Evolutionary conservation across 495 filamentous ascomycete genomes (phyloP), one percentile per base, ranked within the genome.

Genomic region (Beverwykella pulmonaria): DNA sequence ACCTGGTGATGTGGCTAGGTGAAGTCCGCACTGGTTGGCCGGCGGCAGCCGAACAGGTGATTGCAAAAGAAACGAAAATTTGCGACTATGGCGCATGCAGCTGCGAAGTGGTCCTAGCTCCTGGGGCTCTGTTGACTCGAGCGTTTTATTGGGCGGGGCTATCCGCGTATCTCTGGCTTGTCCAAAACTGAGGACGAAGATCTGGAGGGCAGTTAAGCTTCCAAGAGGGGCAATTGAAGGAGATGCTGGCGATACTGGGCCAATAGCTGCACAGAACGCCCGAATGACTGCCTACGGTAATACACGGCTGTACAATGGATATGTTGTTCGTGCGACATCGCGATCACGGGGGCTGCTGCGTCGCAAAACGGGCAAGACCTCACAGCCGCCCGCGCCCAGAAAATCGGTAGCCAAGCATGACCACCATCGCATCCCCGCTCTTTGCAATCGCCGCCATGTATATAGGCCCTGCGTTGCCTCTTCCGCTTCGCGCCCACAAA

Each of bases 51-150:
- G 63, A 67, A 61, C 49, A 47, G 30, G 63, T 41, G 63, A 66
- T 26, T 26, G 46, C 23, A 59, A 53, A 59, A 61, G 56, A 7
- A 67, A 67, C 25, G 63, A 67, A 67, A 67, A 56, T 67, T 67
- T 61, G 64, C 49, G 20, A 10, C n/a, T 2, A 2, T 12, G 10
- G 39, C 39, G 39, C 39, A 44, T 44, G 39, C 39, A 44, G 1
- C 52, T 60, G 55, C 56, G 47, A 46, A 47, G 49, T 54, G 56
- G 63, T 34, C 63, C 55, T 19, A 48, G 57, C 64, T 61, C 57
- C 56, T 27, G 39, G 27, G 61, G 64, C 57, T 67, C 55, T 26
- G 15, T 34, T 53, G 53, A 53, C 32, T 50, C 46, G 55, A 7
- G 49, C 14, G 5, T 41, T 15, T 23, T 26, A 65, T 65, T 65